Evolutionary conservation across 345 rosid genomes (phyloP), one percentile per base, ranked within the genome.

Genomic region (Sonneratia caseolaris): DNA sequence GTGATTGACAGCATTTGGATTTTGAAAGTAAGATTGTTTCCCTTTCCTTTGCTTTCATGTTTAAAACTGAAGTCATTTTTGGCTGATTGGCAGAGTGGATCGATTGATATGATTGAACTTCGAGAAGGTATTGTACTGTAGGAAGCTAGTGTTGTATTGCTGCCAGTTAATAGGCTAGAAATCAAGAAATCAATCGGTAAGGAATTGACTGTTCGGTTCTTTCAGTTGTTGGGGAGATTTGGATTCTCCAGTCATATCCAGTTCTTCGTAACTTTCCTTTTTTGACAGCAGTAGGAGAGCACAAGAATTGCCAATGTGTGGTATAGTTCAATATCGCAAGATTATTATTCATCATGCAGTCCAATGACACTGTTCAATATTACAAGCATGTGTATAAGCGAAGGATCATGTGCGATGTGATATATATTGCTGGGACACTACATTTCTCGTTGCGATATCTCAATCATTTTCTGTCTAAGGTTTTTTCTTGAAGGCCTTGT

Each of bases 1-100:
- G 53, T 48, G 32, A n/a, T 68, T 43, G 70, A 68, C 70, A 68
- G 70, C 55, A 68, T 68, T 68, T 68, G 70, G 70, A 68, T 68
- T 9, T 42, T 68, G 37, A 43, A 68, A 55, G 70, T 68, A 45
- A 37, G 40, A 18, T 64, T 5, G 15, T 5, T 67, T 22, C 21
- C 1, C 16, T 22, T 40, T 67, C 48, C 48, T 22, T 19, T 13
- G 13, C 22, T 40, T 67, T 4, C 42, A 0, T 19, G 19, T 42
- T 42, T 37, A 48, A 16, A 24, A 42, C 43, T 2, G 49, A 9
- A 2, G 32, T 68, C 36, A 27, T 68, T 27, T 68, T 27, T 37
- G 2, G 36, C 32, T 68, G 70, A n/a, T 11, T 68, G 70, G 27
- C 1, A 13, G 5, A 15, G 15, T 37, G 38, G 36, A 32, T 4